Evolutionary conservation across 768 basidiomycete genomes (phyloP).

Genomic region (Tubosaeta sp.): DNA sequence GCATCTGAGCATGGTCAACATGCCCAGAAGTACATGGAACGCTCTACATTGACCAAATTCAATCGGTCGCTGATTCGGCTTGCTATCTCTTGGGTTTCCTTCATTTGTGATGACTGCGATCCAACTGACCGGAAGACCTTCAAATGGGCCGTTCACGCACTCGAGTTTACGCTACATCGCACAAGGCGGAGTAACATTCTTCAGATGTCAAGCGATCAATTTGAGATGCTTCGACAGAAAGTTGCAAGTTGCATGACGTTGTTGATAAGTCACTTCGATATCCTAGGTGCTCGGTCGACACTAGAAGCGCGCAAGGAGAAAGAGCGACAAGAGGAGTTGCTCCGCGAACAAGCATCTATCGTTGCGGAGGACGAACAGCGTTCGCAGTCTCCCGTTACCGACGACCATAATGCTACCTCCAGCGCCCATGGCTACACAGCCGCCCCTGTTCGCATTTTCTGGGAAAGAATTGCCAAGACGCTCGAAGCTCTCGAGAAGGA

Average conservation of each 20-base stretch:
- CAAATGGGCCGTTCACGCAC: constrained; percentile 95
- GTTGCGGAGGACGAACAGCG: constrained; percentile 42
- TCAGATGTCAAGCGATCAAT: constrained; percentile 83
- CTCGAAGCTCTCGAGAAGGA: constrained; percentile 62
- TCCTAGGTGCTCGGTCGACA: constrained; percentile 88
- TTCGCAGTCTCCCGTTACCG: constrained; percentile 35
- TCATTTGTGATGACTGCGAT: constrained; percentile 97
- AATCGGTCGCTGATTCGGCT: constrained; percentile 81
- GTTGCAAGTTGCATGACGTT: constrained; percentile 96
- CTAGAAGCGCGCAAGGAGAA: constrained; percentile 87
- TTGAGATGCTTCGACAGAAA: constrained; percentile 83
- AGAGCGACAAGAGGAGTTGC: constrained; percentile 68
- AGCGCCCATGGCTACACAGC: constrained; percentile 47
- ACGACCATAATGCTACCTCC: constrained; percentile 24
- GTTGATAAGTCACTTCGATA: constrained; percentile 97
- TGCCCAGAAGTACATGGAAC: constrained; percentile 85
- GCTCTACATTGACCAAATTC: constrained; percentile 63
- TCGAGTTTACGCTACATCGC: constrained; percentile 87
- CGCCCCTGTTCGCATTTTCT: constrained; percentile 65
- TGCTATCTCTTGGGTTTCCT: constrained; percentile 96
- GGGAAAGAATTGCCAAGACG: constrained; percentile 64
- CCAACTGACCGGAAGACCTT: constrained; percentile 94
- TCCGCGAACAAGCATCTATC: constrained; percentile 51
- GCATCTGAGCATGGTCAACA: constrained; percentile 96
- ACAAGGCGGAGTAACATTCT: constrained; percentile 88